These are phyloP conservation scores for Serendipita sp. DNA, from an alignment of 768 basidiomycete genomes.

Conservation along the genomic window DNA sequence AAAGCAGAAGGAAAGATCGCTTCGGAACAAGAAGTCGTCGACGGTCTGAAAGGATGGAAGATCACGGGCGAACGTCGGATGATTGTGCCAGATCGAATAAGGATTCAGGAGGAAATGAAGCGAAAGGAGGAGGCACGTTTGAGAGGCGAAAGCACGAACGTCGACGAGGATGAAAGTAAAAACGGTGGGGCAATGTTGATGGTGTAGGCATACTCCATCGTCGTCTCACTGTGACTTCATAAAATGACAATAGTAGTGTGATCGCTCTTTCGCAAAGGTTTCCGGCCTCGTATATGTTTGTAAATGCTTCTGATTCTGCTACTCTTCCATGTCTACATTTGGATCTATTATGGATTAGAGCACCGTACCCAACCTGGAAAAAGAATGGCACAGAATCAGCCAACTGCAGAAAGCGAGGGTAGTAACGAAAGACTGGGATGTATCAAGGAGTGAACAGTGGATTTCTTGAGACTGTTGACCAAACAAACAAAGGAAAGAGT, in stretches of 20 bases:
- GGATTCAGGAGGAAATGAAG: slow-evolving; percentile 29
- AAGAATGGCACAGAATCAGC: background rate
- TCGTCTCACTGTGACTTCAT: no score
- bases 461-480: background rate
- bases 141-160: background rate
- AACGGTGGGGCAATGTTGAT: no score
- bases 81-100: slow-evolving; percentile 31
- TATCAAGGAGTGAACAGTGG: background rate
- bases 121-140: slow-evolving; percentile 24
- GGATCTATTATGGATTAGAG: background rate
- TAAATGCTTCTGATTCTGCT: background rate
- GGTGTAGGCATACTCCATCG: no score
- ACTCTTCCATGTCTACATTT: background rate
- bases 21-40: slow-evolving; percentile 17
- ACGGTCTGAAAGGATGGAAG: slow-evolving; percentile 19
- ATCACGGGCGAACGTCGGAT: slow-evolving; percentile 30
- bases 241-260: no score
- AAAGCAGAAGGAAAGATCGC: slow-evolving; percentile 21
- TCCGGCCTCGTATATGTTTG: background rate
- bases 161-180: background rate
- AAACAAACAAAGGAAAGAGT: slow-evolving; percentile 13
- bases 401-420: background rate
- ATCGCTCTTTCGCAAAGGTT: background rate
- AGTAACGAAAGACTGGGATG: background rate
- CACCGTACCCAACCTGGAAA: background rate